Percentiles rank a stretch among this genome's conserved stretches.
phyloP scores from a whole-genome alignment of 2,329 filamentous ascomycete genomes.

The Calonectria hongkongensis region DNA sequence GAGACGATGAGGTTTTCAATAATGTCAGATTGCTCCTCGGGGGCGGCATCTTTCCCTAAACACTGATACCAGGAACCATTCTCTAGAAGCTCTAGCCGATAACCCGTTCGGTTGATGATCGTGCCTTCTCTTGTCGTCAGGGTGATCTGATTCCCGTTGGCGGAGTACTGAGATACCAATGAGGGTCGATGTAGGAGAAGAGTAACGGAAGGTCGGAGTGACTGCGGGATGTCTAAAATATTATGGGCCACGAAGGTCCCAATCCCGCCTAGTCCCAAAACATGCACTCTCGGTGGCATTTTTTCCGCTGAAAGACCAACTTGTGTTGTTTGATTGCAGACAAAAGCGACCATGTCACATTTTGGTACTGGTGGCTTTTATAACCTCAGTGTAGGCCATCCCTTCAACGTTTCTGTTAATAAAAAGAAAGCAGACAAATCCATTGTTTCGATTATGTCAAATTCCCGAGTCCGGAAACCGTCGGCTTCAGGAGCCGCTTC shows the following conservation, averaged over 20 bases:
- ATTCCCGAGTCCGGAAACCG: not conserved
- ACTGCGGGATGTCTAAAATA: not conserved
- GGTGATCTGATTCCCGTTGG: not conserved
- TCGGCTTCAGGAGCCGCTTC: not conserved
- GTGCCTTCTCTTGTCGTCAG: not conserved
- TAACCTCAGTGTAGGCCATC: not conserved
- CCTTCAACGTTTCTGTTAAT: not conserved
- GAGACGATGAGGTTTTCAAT: constrained; percentile 8
- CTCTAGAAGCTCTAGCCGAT: not conserved
- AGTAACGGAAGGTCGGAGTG: not conserved
- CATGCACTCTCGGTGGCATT: constrained; percentile 5
- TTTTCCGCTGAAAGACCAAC: not conserved
- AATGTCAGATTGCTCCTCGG: not conserved
- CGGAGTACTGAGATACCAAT: not conserved
- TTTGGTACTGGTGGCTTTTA: not conserved
- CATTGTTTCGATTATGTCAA: not conserved
- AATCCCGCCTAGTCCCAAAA: not conserved
- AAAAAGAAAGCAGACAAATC: not conserved
- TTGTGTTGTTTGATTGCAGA: not conserved
- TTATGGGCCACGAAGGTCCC: constrained; percentile 7
- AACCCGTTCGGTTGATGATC: not conserved
- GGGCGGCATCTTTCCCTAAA: not conserved
- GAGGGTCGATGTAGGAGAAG: constrained; percentile 8
- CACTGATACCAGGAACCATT: not conserved
- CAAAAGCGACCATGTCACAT: no score